Evolutionary conservation across 1,284 basidiomycete species (phyloP).

Genomic region (Marasmius oreades): DNA sequence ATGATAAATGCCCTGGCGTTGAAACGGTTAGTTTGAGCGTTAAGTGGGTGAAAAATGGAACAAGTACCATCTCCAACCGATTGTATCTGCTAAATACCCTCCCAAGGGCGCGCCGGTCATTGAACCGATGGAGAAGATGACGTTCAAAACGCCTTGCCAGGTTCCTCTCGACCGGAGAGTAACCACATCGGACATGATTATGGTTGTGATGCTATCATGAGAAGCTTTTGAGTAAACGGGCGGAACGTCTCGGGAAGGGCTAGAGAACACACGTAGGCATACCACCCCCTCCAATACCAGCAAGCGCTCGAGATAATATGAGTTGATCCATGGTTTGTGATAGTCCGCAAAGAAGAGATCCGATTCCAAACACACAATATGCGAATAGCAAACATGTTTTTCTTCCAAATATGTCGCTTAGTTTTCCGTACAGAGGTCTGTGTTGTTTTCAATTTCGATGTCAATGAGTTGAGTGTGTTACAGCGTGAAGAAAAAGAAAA

Average conservation of each 20-base stretch:
- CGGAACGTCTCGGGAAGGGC: too few relatives aligned
- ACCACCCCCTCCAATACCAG: conserved; percentile 63
- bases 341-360: conserved; percentile 51
- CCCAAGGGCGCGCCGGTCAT: conserved; percentile 56
- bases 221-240: conserved; percentile 24
- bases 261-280: conserved; percentile 62
- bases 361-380: conserved; percentile 51
- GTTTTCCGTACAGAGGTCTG: conserved; percentile 61
- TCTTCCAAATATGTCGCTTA: conserved; percentile 65
- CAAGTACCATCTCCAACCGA: conserved; percentile 61
- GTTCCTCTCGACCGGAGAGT: conserved; percentile 57
- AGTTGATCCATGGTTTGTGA: conserved; percentile 53
- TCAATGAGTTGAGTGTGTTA: too few relatives aligned
- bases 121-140: conserved; percentile 53
- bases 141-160: conserved; percentile 61
- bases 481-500: neutral
- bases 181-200: conserved; percentile 60
- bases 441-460: conserved; percentile 53
- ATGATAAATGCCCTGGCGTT: conserved; percentile 60
- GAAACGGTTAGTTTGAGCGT: too few relatives aligned
- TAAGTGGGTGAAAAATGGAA: conserved; percentile 6
- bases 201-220: conserved; percentile 54
- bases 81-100: conserved; percentile 53
- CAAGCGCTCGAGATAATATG: conserved; percentile 50
- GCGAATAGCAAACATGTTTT: conserved; percentile 56